Evolutionary conservation across 2,329 filamentous ascomycete species (phyloP).

Genomic region (Fusarium udum): DNA sequence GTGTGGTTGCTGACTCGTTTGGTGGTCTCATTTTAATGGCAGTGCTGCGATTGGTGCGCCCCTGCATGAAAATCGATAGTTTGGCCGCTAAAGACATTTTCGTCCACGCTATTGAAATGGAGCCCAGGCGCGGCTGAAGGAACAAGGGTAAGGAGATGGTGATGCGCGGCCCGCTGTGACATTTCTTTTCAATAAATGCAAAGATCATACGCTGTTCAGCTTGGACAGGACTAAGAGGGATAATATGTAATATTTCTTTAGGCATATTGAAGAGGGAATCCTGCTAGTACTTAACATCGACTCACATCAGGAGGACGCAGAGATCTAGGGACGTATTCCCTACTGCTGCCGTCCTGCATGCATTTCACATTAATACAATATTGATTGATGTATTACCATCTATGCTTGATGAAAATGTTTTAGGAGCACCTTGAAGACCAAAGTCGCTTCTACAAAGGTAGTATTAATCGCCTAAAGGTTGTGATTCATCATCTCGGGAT

Average conservation of each 20-base stretch:
- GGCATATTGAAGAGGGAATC: background rate
- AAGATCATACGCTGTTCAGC: background rate
- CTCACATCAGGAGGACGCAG: background rate
- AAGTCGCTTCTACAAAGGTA: background rate
- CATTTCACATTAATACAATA: background rate
- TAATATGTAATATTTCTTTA: no score
- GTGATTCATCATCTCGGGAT: fast-evolving
- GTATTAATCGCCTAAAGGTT: background rate
- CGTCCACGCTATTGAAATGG: background rate
- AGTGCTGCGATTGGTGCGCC: background rate
- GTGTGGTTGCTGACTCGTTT: fast-evolving
- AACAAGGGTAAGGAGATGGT: fast-evolving
- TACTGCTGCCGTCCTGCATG: no score
- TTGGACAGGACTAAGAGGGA: background rate
- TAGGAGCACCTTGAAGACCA: background rate
- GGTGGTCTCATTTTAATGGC: background rate
- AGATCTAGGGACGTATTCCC: background rate
- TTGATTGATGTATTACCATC: background rate
- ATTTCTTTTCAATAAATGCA: background rate
- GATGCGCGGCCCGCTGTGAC: background rate
- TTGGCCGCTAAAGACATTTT: background rate
- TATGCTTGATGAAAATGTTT: background rate
- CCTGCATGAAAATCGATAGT: slow-evolving; percentile 1
- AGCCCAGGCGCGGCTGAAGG: background rate
- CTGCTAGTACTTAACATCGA: fast-evolving